These are phyloP conservation scores for Drechslerella dactyloides DNA, from an alignment of 2,329 filamentous ascomycete genomes.

Conservation along the genomic window DNA sequence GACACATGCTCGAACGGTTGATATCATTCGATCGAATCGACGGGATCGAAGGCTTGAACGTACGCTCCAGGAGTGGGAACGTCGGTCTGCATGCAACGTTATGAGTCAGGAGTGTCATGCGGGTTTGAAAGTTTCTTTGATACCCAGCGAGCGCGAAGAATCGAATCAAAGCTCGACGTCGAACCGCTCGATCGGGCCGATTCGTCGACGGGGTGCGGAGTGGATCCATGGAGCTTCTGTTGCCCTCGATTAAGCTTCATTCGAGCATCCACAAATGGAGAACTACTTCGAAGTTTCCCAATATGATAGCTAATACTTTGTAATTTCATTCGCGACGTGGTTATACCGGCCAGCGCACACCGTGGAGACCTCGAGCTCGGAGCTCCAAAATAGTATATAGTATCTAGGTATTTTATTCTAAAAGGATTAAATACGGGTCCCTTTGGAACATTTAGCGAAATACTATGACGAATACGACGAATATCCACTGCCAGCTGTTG, in stretches of 20 bases:
- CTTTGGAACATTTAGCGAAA: too few species aligned
- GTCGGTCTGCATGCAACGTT: conserved; percentile 7
- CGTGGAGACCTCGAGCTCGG: conserved; percentile 1
- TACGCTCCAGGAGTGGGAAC: neutral
- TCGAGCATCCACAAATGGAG: too few species aligned
- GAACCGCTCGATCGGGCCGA: neutral
- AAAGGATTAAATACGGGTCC: too few species aligned
- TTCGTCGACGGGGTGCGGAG: neutral
- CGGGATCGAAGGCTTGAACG: neutral
- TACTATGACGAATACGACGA: too few species aligned
- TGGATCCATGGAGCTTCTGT: neutral
- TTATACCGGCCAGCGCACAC: neutral
- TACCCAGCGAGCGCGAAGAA: neutral
- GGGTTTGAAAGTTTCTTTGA: neutral
- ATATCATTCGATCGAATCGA: neutral
- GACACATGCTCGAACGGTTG: too few species aligned
- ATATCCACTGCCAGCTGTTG: neutral
- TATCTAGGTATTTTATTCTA: too few species aligned
- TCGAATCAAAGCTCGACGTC: neutral
- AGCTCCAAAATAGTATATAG: too few species aligned
- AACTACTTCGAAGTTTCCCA: too few species aligned
- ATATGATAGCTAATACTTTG: too few species aligned
- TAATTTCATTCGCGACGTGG: too few species aligned
- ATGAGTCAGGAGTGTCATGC: conserved; percentile 11
- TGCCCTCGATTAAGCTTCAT: too few species aligned